Conservation (phyloP, 1,284 basidiomycete genomes). For the Ustanciosporium gigantosporum region DNA sequence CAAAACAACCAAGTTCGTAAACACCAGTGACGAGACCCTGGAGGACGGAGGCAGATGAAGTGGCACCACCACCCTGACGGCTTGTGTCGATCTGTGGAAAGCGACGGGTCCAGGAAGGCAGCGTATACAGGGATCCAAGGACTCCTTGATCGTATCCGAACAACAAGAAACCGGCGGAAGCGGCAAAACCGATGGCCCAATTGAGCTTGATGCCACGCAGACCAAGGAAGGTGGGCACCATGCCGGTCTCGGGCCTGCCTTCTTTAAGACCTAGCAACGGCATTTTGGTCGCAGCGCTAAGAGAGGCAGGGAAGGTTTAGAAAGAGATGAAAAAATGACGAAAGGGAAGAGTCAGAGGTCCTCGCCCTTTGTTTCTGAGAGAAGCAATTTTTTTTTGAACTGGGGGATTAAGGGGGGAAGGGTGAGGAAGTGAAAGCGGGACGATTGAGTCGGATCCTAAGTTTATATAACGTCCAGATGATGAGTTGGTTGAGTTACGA, state of each 20-base stretch:
- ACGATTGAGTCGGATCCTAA: neutral
- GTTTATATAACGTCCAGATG: too few relatives aligned
- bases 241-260: conserved; percentile 31
- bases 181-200: conserved; percentile 51
- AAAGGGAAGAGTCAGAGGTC: neutral
- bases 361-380: too few relatives aligned
- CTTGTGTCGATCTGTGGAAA: conserved; percentile 54
- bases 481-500: too few relatives aligned
- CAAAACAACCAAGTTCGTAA: conserved; percentile 57
- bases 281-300: conserved; percentile 8
- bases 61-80: conserved; percentile 1
- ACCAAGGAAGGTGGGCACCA: conserved; percentile 46
- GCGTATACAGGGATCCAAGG: conserved; percentile 54
- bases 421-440: neutral
- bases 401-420: neutral
- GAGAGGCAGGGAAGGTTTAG: neutral
- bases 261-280: conserved; percentile 19
- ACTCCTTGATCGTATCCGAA: conserved; percentile 60
- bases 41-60: conserved; percentile 37
- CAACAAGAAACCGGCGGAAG: conserved; percentile 56
- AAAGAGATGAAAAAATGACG: too few relatives aligned
- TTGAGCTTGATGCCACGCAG: conserved; percentile 43
- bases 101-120: conserved; percentile 39
- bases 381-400: too few relatives aligned
- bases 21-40: conserved; percentile 56